Percentiles rank a stretch among this genome's conserved stretches.
phyloP scores from a whole-genome alignment of 495 filamentous ascomycete genomes.

The Penicillium desertorum region DNA sequence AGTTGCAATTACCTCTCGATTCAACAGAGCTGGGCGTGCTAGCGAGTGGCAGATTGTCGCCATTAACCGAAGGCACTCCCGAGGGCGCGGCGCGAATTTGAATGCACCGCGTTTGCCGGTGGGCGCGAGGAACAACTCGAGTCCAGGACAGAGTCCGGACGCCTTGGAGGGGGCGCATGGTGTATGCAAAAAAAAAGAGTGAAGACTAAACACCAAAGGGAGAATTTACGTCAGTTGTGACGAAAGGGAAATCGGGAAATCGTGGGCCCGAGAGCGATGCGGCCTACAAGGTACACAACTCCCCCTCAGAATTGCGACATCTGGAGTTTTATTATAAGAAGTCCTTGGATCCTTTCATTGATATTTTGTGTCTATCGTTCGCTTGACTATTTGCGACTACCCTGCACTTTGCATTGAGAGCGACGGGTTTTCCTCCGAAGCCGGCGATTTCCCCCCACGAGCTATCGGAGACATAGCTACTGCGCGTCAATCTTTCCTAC shows the following conservation, averaged over 20 bases:
- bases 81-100: conserved; percentile 48
- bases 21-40: conserved; percentile 41
- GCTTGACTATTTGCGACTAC: background rate
- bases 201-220: conserved; percentile 5
- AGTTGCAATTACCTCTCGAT: conserved; percentile 37
- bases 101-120: conserved; percentile 39
- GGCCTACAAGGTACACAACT: conserved; percentile 19
- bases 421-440: conserved; percentile 39
- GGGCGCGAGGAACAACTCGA: conserved; percentile 34
- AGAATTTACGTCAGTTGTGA: conserved; percentile 39
- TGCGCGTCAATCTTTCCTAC: conserved; percentile 16
- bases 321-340: conserved; percentile 6
- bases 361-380: conserved; percentile 5
- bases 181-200: conserved; percentile 17
- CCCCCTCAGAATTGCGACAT: conserved; percentile 26
- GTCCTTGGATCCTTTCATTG: background rate
- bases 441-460: conserved; percentile 35
- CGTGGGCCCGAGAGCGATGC: conserved; percentile 26
- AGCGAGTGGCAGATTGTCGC: conserved; percentile 41
- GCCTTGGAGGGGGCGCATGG: conserved; percentile 43
- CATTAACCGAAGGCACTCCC: conserved; percentile 39
- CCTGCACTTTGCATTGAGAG: background rate
- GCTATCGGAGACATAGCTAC: conserved; percentile 23
- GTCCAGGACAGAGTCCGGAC: conserved; percentile 42
- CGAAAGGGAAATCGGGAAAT: conserved; percentile 28